Conservation (phyloP, 129 eudicot genomes). For the Saposhnikovia divaricata region DNA sequence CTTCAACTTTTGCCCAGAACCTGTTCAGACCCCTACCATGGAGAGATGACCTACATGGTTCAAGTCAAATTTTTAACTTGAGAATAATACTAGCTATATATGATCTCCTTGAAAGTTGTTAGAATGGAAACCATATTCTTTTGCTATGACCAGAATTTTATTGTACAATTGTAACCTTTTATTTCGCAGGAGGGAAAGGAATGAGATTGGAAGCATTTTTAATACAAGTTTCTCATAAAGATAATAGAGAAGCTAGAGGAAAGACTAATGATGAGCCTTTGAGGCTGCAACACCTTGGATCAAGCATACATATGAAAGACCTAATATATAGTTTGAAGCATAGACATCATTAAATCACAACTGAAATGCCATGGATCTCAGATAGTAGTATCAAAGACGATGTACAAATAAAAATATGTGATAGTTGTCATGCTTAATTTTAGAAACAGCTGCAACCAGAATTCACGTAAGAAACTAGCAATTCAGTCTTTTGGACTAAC, state of each 20-base stretch:
- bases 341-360: background rate
- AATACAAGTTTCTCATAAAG: background rate
- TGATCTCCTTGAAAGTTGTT: background rate
- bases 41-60: constrained; percentile 54
- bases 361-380: background rate
- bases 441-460: background rate
- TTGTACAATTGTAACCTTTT: background rate
- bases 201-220: background rate
- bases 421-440: background rate
- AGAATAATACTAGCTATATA: background rate
- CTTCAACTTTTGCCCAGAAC: constrained; percentile 83
- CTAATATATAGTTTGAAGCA: background rate
- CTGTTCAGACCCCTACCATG: constrained; percentile 94
- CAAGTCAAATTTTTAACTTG: background rate
- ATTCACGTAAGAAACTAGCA: background rate
- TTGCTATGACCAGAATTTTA: background rate
- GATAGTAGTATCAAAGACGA: background rate
- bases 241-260: background rate
- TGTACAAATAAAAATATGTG: background rate
- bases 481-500: background rate
- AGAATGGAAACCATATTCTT: background rate
- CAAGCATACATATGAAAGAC: background rate
- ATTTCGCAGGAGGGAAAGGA: background rate
- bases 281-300: background rate
- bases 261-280: no score